Base-by-base conservation (phyloP, 108 stramenopile genomes). In the Skeletonema grethae region DNA sequence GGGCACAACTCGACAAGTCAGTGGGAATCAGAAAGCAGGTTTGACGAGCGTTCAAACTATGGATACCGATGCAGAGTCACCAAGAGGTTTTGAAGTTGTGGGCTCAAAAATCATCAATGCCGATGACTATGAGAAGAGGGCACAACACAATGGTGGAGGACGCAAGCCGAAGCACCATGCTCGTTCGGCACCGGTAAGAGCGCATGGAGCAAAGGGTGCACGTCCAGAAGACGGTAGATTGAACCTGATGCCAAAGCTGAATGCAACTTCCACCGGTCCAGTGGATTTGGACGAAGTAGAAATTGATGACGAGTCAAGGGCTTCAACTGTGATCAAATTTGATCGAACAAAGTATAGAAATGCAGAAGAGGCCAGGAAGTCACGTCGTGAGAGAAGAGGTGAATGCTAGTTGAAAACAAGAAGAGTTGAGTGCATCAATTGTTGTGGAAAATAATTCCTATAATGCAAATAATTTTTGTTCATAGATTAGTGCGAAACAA, bases 1-100 rank as follows among this genome's bases (percentile, higher is more conserved):
- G 86, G 86, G 86, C 4, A 77, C 82, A 5, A 86, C 86, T 2
- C 78, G 86, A 5, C 79, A 80, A 65, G 79, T 80, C 0, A 65
- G 68, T 57, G 76, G 69, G 5, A 20, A 63, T 25, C 13, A 22
- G 15, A 73, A 65, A 32, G 39, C 43, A 61, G 34, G 7, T 41
- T 28, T 41, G 38, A 80, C 67, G 53, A 55, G 41, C 13, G 79
- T 69, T 57, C 67, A 61, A 36, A 76, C 75, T 18, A 59, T 41
- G 43, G 53, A 58, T 25, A 55, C 71, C 29, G 71, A 57, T 5
- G 59, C 50, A 70, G 76, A 65, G 8, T 80, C 72, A 20, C 79
- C 36, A 11, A 43, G 20, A 45, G 69, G 69, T 16, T 70, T 70
- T 58, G 59, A 68, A 38, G 18, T 68, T 38, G 43, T 41, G 29